Evolutionary conservation across 2,329 filamentous ascomycete species (phyloP).

Genomic region (Aspergillus candidus): DNA sequence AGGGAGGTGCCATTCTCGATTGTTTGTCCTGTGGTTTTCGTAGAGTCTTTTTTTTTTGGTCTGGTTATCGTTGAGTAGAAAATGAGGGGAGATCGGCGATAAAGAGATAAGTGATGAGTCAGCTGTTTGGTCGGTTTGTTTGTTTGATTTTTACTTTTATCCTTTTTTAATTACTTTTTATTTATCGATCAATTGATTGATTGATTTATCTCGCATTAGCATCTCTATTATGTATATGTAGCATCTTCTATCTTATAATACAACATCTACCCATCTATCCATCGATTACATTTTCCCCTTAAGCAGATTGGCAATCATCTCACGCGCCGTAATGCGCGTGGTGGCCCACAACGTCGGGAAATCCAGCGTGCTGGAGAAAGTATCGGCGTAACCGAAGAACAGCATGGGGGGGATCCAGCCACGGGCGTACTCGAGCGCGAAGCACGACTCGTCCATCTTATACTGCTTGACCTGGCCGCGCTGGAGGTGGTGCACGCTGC

Average conservation of each 20-base stretch:
- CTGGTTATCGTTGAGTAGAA: no score
- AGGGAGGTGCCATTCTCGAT: slow-evolving; percentile 66
- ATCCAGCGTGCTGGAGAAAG: slow-evolving; percentile 72
- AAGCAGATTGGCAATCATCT: slow-evolving; percentile 70
- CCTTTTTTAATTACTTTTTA: no score
- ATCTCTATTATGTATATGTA: no score
- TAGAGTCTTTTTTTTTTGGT: not conserved
- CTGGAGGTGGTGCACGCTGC: slow-evolving; percentile 33
- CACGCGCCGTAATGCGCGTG: slow-evolving; percentile 63
- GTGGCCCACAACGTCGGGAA: slow-evolving; percentile 79
- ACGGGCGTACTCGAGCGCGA: slow-evolving; percentile 36
- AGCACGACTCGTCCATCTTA: slow-evolving; percentile 41
- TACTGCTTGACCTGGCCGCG: slow-evolving; percentile 71
- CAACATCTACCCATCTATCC: not conserved
- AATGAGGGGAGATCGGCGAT: slow-evolving; percentile 1
- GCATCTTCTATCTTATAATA: no score
- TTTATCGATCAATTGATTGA: slow-evolving; percentile 4
- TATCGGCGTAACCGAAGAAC: slow-evolving; percentile 81
- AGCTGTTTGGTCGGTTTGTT: no score
- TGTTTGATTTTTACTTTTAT: no score
- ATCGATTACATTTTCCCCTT: slow-evolving; percentile 59
- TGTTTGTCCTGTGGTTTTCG: not conserved
- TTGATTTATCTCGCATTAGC: not conserved
- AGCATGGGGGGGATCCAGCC: slow-evolving; percentile 94
- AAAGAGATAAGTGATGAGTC: not conserved